Evolutionary conservation across 441 rosid genomes (phyloP).

Genomic region (Codiaeum variegatum): DNA sequence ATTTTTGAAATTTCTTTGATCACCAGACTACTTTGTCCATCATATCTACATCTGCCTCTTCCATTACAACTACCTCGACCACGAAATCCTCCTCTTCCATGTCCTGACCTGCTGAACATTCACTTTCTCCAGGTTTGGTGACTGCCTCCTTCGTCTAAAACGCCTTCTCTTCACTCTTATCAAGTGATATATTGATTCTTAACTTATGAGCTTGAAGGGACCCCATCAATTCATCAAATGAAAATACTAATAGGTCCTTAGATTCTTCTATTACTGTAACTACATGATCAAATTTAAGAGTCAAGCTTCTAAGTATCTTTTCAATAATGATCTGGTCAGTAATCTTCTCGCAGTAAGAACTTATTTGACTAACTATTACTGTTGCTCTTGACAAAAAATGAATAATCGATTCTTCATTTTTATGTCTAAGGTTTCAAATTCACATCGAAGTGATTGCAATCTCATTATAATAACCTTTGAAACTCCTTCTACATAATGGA

Average conservation of each 20-base stretch:
- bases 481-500: neutral
- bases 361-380: neutral
- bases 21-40: neutral
- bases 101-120: neutral
- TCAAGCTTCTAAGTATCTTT: neutral
- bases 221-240: neutral
- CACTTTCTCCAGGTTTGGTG: neutral
- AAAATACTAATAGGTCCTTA: neutral
- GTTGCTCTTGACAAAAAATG: neutral
- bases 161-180: neutral
- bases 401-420: neutral
- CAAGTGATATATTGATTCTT: neutral
- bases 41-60: neutral
- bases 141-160: neutral
- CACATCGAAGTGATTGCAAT: constrained; percentile 2
- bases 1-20: too few relatives aligned
- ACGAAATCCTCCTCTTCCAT: neutral
- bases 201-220: neutral
- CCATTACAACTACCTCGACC: neutral
- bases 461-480: neutral
- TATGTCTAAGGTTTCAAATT: neutral
- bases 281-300: neutral
- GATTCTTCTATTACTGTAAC: neutral
- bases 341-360: too few relatives aligned
- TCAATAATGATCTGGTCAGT: neutral